Evolutionary conservation across 306 rosid species (phyloP).

Genomic region (Leucaena leucocephala): DNA sequence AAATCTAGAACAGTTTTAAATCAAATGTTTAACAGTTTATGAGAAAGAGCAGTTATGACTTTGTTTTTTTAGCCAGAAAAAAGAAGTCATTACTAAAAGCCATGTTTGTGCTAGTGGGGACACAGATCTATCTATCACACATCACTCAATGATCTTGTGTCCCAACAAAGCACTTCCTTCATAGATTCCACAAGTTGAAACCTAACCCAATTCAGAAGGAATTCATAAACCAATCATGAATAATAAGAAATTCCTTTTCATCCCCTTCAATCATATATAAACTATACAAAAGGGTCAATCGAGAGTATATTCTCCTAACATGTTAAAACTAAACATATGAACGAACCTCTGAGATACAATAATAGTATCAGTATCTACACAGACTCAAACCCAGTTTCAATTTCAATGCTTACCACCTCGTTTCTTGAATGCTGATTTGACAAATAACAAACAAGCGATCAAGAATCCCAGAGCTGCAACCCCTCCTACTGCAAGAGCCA

Average conservation of each 20-base stretch:
- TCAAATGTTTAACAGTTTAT: slow-evolving; percentile 3
- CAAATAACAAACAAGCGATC: slow-evolving; percentile 67
- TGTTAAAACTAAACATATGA: slow-evolving; percentile 37
- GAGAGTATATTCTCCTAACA: slow-evolving; percentile 40
- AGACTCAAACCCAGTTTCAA: slow-evolving; percentile 27
- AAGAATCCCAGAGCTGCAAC: slow-evolving; percentile 76
- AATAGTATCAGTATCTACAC: neutral
- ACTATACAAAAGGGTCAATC: slow-evolving; percentile 39
- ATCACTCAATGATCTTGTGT: slow-evolving; percentile 30
- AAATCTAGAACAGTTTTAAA: neutral
- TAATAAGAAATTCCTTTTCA: neutral
- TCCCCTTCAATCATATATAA: slow-evolving; percentile 27
- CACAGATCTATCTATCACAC: slow-evolving; percentile 32
- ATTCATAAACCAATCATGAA: slow-evolving; percentile 15
- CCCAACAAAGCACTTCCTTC: slow-evolving; percentile 28
- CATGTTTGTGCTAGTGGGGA: slow-evolving; percentile 32
- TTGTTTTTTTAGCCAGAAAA: neutral
- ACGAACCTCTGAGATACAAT: slow-evolving; percentile 22
- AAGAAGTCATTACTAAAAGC: slow-evolving; percentile 10
- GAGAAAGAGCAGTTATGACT: neutral
- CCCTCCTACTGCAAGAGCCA: slow-evolving; percentile 90
- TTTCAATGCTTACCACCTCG: slow-evolving; percentile 53
- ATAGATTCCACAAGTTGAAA: slow-evolving; percentile 38
- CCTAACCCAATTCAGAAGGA: slow-evolving; percentile 12
- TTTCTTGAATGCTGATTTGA: slow-evolving; percentile 59